Base-by-base conservation (phyloP, 164 flowering plant species). In the Magnolia officinalis region DNA sequence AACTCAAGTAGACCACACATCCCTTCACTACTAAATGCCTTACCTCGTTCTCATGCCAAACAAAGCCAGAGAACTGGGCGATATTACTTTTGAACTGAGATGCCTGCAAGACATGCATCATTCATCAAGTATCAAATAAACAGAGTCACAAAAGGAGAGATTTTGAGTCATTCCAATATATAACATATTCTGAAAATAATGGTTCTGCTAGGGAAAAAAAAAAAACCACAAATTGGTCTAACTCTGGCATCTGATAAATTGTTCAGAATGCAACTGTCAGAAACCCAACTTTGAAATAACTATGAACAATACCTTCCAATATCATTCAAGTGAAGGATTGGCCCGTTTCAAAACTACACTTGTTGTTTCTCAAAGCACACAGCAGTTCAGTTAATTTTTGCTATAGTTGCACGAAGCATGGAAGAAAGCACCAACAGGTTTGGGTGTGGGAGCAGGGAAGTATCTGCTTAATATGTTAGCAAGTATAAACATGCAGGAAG, bases 41-140 rank as follows among this genome's bases (percentile, higher is more conserved):
- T 24, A 92, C 99, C 98, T 91, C 98, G 83, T 92, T 88, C 26
- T 84, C 92, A 81, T 83, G 93, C 97, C 97, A 96, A 9, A 88
- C 92, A 85, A 93, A 93, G 74, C 99, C 99, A 76, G 98, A 96
- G 83, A 96, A 96, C 79, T 87, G 88, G 50, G 86, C 88, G 64
- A 96, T 87, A 63, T 96, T 90, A 50, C 76, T 85, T 87, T 93
- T 93, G 70, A 92, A 51, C 79, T 87, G 88, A 78, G 80, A 63
- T 70, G 93, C 98, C 99, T 96, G 91, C 82, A 86, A 64, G 75
- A 75, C 64, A 29, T 3, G 63, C 70, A 29, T 67, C 72, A 31
- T 23, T 49, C 45, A 52, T 24, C 26, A 37, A 37, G 11, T 24
- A 14, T 72, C 64, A 55, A 13, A 6, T 2, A 72, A 16, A 8